Base-by-base conservation (phyloP, 805 yeast species). In the Starmerella kuoi region DNA sequence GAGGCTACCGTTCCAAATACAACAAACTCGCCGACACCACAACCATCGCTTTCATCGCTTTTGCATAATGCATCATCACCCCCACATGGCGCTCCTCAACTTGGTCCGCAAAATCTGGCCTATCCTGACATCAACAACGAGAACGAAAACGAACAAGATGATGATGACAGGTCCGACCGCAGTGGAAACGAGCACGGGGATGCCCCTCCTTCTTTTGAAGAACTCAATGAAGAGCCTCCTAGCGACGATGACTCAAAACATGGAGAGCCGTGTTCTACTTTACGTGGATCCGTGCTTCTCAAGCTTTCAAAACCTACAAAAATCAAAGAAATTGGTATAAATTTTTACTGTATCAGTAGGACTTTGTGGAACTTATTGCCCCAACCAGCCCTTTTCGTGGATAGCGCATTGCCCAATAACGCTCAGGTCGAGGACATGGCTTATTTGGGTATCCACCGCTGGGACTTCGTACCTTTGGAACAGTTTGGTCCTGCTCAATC, bases 301-400 rank as follows among this genome's bases (percentile, higher is more conserved):
- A 69, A 91, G 44, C 72, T 87, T 2, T 53, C 76, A 40, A 85
- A 84, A 54, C 79, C 88, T 0, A 69, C 79, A 27, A 80, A 75
- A 56, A 65, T 86, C 51, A 83, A 80, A 60, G 62, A 72, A 24
- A 69, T 87, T n/a, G 61, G 67, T 6, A 64, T 87, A 40, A 64
- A 68, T 2, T 74, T 87, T 50, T 69, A 69, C 48, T 95, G 95
- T 2, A 56, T 61, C 1, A 72, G 82, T 33, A 68, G 78, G 52
- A 86, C 95, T 0, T 88, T 81, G 46, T 86, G 95, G 95, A 93
- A 94, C 12, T 94, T 85, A 55, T 93, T 53, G 27, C 53, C 54
- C 38, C 55, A 49, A 43, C 49, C 53, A n/a, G 43, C 49, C 8
- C 50, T 50, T 11, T 45, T 48, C 20, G 56, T 52, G 28, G 61